phyloP scores from a whole-genome alignment of 2,329 filamentous ascomycete genomes.

The Scopulariopsis brevicaulis region DNA sequence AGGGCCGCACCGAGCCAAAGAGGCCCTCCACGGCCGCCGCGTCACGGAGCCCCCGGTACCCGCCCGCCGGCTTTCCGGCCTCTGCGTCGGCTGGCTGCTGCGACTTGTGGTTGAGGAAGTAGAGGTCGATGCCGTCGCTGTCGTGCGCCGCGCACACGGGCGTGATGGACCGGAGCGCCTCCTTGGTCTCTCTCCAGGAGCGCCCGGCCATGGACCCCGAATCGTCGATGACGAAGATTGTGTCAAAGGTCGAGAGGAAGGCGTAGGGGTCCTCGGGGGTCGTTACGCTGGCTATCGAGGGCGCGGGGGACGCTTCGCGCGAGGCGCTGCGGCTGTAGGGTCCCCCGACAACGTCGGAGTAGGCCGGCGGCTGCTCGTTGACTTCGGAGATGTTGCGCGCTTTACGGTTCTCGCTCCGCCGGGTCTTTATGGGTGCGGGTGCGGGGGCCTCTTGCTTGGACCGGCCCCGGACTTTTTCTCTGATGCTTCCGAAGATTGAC shows the following conservation, averaged over 20 bases:
- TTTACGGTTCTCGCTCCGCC: background rate
- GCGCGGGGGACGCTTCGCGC: constrained; percentile 6
- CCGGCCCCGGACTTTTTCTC: background rate
- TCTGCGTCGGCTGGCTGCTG: constrained; percentile 18
- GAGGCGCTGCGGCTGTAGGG: background rate
- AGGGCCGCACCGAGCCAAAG: constrained; percentile 57
- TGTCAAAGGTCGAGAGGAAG: constrained; percentile 74
- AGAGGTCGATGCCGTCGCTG: constrained; percentile 76
- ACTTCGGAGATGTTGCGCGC: background rate
- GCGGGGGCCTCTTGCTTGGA: background rate
- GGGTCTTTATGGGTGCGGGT: background rate
- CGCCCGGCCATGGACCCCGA: constrained; percentile 68
- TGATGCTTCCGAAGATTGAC: background rate
- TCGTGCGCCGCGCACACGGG: constrained; percentile 76
- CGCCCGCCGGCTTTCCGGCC: constrained; percentile 26
- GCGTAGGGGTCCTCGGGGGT: constrained; percentile 56
- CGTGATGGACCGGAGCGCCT: constrained; percentile 61
- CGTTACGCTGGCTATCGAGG: constrained; percentile 15
- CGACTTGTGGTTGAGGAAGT: constrained; percentile 68
- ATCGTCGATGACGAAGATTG: constrained; percentile 84
- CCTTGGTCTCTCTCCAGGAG: constrained; percentile 63
- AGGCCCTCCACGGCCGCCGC: constrained; percentile 50
- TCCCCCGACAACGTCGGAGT: constrained; percentile 2
- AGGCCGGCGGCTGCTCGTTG: constrained; percentile 5
- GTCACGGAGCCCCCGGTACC: constrained; percentile 54